These are phyloP conservation scores for Pisolithus albus DNA, from an alignment of 768 basidiomycete genomes.

Conservation along the genomic window DNA sequence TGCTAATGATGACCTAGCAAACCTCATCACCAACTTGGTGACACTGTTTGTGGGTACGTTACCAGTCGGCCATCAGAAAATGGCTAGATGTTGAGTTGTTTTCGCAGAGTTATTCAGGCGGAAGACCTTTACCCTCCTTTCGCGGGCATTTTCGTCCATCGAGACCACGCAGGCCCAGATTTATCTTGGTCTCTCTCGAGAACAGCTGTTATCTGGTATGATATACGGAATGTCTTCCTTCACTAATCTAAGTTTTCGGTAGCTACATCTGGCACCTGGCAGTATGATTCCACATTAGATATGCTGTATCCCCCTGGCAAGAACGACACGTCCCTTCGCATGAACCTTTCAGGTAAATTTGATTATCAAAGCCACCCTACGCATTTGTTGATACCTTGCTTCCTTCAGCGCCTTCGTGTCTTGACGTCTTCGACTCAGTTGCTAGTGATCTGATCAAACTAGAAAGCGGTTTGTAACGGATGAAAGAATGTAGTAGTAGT, in stretches of 20 bases:
- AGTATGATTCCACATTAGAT: constrained; percentile 40
- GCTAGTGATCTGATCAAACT: constrained; percentile 48
- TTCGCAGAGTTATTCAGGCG: constrained; percentile 50
- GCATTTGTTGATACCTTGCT: not conserved
- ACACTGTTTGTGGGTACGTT: constrained; percentile 47
- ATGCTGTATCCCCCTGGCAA: constrained; percentile 35
- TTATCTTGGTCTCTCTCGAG: constrained; percentile 46
- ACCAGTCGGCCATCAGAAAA: not conserved
- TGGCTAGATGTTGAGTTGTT: not conserved
- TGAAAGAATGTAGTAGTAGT: too few species aligned
- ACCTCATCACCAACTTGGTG: constrained; percentile 39
- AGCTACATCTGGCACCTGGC: constrained; percentile 42
- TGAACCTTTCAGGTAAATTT: constrained; percentile 5
- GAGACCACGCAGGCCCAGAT: constrained; percentile 45
- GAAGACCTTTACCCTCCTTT: constrained; percentile 49
- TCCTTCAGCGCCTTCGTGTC: constrained; percentile 33
- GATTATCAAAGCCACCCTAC: constrained; percentile 7
- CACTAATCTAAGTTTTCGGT: constrained; percentile 22
- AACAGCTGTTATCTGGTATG: constrained; percentile 29
- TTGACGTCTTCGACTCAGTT: constrained; percentile 44
- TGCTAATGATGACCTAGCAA: constrained; percentile 38
- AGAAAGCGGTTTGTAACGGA: constrained; percentile 22
- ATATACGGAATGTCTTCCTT: not conserved
- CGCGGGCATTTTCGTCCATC: constrained; percentile 60
- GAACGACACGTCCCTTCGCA: not conserved